Base-by-base conservation (phyloP, 2,329 filamentous ascomycete species). In the Aspergillus sp. region DNA sequence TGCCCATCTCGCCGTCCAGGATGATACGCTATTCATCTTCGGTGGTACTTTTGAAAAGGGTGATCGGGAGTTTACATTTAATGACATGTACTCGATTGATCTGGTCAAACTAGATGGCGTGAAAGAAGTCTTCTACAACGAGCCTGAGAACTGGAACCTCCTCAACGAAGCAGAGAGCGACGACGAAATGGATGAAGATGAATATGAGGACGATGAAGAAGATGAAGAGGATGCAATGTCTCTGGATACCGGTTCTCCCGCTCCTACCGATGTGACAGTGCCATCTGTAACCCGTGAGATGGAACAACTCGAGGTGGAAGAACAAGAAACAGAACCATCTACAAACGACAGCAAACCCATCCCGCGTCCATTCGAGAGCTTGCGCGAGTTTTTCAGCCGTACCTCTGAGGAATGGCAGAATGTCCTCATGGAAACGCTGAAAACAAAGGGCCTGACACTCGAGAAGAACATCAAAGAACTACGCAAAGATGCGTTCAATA, bases 11-110 rank as follows among this genome's bases (percentile, higher is more conserved):
- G 82, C 91, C 0, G 88, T 97, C 1, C 90, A 97, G 67, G 88
- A 90, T 52, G 93, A 98, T 63, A 82, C 88, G 7, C 76, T 97
- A 1, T 98, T 91, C 68, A 88, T 97, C 42, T 97, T 94, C 59
- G 90, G 93, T 28, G 93, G 93, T 12, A 98, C 91, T 0, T 96
- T 86, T 58, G 93, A 98, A 62, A 93, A 95, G 62, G 91, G 88
- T 12, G 93, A 98, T 58, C 80, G 88, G 19, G 93, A 98, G 66
- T 95, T 87, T 59, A 97, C 90, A 0, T 95, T 97, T 66, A 90
- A 96, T 56, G 93, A 98, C 58, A 75, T 98, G 67, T 94, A 94
- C 68, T 85, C 89, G 2, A 83, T 97, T 47, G 90, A 98, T 59
- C 75, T 98, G n/a, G 90, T 86, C 47, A 96, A 95, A 67, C 76